Evolutionary conservation across 2,329 filamentous ascomycete genomes (phyloP), one percentile per base, ranked within the genome.

Genomic region (Monosporascus sp.): DNA sequence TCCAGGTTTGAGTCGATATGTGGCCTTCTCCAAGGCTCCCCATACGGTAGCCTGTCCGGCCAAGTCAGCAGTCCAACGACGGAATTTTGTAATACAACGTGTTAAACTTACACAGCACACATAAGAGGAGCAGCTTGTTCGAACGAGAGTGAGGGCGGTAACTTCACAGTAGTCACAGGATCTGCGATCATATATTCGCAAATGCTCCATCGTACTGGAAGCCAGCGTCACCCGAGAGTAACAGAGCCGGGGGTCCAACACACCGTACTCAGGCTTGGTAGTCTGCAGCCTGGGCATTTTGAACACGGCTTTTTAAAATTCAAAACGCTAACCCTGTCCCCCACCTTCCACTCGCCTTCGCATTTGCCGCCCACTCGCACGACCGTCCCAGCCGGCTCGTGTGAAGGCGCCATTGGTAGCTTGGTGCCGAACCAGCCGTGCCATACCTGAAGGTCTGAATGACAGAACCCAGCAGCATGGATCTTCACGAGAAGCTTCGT

Each of bases 101-200:
- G 11, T 9, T 19, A 16, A 4, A 60, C 62, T 55, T 53, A 65
- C 64, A 8, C 69, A 17, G 69, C 69, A 46, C 69, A 71, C 67
- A 70, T 71, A 19, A 71, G 56, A 14, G 69, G 69, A 7, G 69
- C 69, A 1, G 69, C 69, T 56, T 71, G 69, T 19, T 66, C 64
- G 51, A 68, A 70, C 0, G 64, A 54, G 8, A 71, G 24, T 2
- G 52, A 52, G 3, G 62, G 56, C 1, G 68, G 67, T 1, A 71
- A 50, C 43, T 52, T 54, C 19, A 71, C 61, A 1, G 64, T 64
- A 3, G 65, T 66, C 7, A 52, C 52, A 1, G 69, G 65, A 43
- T 71, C 69, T 17, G 67, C 61, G 14, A 61, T 59, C 41, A 70
- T 56, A 47, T 68, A 72, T 34, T 71, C 66, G 1, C 69, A 51